Percentiles rank a stretch among this genome's conserved stretches.
Conservation (phyloP, 106 monocot species). For the Ottelia alismoides region DNA sequence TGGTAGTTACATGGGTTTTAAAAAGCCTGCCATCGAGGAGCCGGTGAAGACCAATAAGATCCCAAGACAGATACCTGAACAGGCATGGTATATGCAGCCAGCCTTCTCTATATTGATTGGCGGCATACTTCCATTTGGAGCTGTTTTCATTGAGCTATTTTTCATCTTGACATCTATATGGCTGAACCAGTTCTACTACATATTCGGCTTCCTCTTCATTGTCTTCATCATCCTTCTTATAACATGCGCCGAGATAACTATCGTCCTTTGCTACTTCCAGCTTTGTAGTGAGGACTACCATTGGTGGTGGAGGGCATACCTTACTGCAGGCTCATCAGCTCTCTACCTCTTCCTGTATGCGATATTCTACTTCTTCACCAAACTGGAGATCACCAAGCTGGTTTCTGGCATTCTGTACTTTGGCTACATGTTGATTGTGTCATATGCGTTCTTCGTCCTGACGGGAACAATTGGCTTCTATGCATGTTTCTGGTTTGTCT, state of each 20-base stretch:
- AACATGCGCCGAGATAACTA: constrained; percentile 61
- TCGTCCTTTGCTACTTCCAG: constrained; percentile 73
- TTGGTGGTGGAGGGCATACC: constrained; percentile 73
- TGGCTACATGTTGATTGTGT: constrained; percentile 52
- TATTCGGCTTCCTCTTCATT: constrained; percentile 67
- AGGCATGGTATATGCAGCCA: constrained; percentile 71
- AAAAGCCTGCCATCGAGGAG: constrained; percentile 52
- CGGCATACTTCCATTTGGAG: constrained; percentile 59
- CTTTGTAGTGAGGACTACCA: constrained; percentile 56
- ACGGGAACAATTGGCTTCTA: constrained; percentile 29
- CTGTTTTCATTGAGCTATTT: constrained; percentile 62
- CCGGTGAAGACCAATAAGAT: constrained; percentile 68
- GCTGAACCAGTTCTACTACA: constrained; percentile 74
- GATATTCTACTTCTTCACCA: constrained; percentile 64
- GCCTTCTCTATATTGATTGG: constrained; percentile 57
- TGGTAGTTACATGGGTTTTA: constrained; percentile 54
- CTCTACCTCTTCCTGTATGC: constrained; percentile 55
- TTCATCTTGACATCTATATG: constrained; percentile 66
- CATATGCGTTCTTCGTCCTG: constrained; percentile 36
- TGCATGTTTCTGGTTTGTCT: constrained; percentile 29
- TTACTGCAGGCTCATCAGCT: constrained; percentile 54
- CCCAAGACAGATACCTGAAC: constrained; percentile 56
- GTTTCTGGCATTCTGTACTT: constrained; percentile 58
- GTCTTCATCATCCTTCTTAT: constrained; percentile 58
- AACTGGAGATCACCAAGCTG: constrained; percentile 57